A percentile compares a stretch with the other conserved stretches of the same genome.
phyloP scores from a whole-genome alignment of 352 stramenopile genomes.

The Globisporangium heterothallicum region DNA sequence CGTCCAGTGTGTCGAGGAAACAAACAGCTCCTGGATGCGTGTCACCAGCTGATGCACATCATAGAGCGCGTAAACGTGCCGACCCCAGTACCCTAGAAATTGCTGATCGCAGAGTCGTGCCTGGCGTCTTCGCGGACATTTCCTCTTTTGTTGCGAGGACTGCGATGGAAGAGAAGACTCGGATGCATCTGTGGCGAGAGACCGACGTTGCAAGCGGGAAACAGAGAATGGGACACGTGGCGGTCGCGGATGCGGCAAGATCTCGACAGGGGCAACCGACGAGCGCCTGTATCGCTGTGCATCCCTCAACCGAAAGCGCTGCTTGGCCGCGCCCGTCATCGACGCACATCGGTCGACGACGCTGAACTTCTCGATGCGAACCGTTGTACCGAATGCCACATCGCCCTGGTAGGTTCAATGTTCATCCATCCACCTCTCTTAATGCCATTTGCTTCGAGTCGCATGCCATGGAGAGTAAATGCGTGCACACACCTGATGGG shows the following conservation, averaged over 20 bases:
- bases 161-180: not conserved
- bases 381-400: constrained; percentile 51
- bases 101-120: constrained; percentile 17
- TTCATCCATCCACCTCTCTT: not conserved
- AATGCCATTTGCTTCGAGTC: not conserved
- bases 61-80: constrained; percentile 43
- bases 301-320: constrained; percentile 52
- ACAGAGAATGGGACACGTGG: constrained; percentile 32
- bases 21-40: constrained; percentile 62
- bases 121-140: constrained; percentile 9
- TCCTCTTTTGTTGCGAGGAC: constrained; percentile 1
- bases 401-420: constrained; percentile 17
- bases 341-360: constrained; percentile 31
- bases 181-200: not conserved
- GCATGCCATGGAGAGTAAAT: not conserved
- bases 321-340: constrained; percentile 57
- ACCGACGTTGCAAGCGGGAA: constrained; percentile 7
- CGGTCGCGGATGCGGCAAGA: constrained; percentile 42
- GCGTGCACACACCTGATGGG: constrained; percentile 27
- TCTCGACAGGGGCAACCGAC: constrained; percentile 40
- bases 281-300: constrained; percentile 19
- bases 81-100: constrained; percentile 47
- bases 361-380: constrained; percentile 63
- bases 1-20: constrained; percentile 65
- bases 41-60: constrained; percentile 51